Conservation (phyloP, 495 filamentous ascomycete genomes). For the Aspergillus avenaceus region DNA sequence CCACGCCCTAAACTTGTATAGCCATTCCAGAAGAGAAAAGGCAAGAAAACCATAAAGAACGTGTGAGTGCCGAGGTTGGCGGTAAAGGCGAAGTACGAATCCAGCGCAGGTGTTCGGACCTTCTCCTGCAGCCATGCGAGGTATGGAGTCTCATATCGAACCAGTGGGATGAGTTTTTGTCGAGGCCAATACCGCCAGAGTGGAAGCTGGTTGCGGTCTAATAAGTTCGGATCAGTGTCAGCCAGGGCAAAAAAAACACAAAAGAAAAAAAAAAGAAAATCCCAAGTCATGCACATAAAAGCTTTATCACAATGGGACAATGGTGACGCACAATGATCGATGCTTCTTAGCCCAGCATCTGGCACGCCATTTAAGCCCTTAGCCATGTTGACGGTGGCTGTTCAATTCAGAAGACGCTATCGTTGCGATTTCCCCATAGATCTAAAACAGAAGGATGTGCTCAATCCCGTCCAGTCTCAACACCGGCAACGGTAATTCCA, state of each 20-base stretch:
- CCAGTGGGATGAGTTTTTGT: slow-evolving; percentile 74
- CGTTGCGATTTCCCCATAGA: slow-evolving; percentile 9
- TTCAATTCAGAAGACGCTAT: slow-evolving; percentile 11
- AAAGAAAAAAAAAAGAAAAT: too few species aligned
- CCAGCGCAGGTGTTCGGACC: slow-evolving; percentile 73
- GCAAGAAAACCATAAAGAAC: slow-evolving; percentile 93
- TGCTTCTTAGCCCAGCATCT: slow-evolving; percentile 68
- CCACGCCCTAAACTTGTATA: slow-evolving; percentile 75
- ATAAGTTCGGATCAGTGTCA: too few species aligned
- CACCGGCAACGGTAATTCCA: background rate
- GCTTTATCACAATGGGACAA: background rate
- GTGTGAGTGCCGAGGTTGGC: slow-evolving; percentile 98
- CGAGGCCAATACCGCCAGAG: slow-evolving; percentile 85
- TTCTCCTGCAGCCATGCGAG: slow-evolving; percentile 78
- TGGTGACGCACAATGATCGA: slow-evolving; percentile 66
- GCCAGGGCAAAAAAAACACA: too few species aligned
- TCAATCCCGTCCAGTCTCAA: background rate
- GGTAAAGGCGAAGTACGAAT: slow-evolving; percentile 93
- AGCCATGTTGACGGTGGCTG: slow-evolving; percentile 31
- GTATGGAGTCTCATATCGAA: slow-evolving; percentile 94
- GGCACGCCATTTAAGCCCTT: slow-evolving; percentile 38
- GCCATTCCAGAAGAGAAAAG: slow-evolving; percentile 94
- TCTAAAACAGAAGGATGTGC: slow-evolving; percentile 21
- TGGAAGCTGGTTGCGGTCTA: slow-evolving; percentile 80
- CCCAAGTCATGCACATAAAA: slow-evolving; percentile 6